These are phyloP conservation scores for Botryotinia globosa DNA, from an alignment of 2,329 filamentous ascomycete species.

Conservation along the genomic window DNA sequence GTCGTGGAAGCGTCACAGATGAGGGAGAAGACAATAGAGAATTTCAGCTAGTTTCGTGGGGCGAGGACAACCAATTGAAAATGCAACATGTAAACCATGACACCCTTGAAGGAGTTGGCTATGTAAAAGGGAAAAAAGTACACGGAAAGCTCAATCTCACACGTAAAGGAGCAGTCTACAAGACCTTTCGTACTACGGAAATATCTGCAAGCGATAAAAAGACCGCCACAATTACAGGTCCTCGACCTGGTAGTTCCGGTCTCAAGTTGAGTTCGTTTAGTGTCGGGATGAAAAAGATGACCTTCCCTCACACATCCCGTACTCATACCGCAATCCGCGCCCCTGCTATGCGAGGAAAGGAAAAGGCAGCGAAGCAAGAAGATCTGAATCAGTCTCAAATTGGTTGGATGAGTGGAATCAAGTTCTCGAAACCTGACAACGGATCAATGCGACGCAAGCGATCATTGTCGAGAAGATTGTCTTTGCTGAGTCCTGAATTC, in stretches of 20 bases:
- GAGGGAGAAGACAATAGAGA: constrained; percentile 78
- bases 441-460: constrained; percentile 26
- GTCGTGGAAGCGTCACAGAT: constrained; percentile 63
- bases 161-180: constrained; percentile 79
- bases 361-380: constrained; percentile 34
- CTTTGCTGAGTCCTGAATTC: constrained; percentile 37
- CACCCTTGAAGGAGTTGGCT: constrained; percentile 66
- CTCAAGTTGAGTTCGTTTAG: constrained; percentile 37
- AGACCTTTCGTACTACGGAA: constrained; percentile 75
- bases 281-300: constrained; percentile 43
- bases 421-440: constrained; percentile 47
- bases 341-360: constrained; percentile 38
- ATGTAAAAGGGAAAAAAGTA: constrained; percentile 65
- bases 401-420: constrained; percentile 68
- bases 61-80: constrained; percentile 77
- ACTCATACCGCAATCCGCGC: constrained; percentile 32
- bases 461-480: constrained; percentile 33
- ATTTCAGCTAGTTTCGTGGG: constrained; percentile 92
- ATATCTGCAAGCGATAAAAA: constrained; percentile 57
- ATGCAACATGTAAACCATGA: constrained; percentile 70
- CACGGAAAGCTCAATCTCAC: constrained; percentile 68
- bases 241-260: constrained; percentile 48
- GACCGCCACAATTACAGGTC: constrained; percentile 60
- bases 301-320: constrained; percentile 39
- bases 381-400: constrained; percentile 54